These are phyloP conservation scores for Blastocystis hominis DNA, from an alignment of 352 stramenopile genomes.

Conservation along the genomic window DNA sequence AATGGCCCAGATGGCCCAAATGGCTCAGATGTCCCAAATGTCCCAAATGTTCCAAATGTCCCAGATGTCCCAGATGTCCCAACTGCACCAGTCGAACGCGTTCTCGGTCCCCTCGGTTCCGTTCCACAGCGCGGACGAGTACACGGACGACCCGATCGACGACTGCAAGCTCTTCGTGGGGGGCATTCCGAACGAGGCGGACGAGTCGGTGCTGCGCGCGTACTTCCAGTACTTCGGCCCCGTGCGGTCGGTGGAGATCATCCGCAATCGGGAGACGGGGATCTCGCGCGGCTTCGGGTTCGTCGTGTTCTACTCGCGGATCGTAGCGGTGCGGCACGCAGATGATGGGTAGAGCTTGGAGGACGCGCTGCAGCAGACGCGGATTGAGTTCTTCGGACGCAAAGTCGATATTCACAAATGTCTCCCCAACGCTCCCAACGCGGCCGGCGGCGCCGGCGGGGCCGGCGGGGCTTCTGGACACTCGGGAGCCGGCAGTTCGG, in stretches of 20 bases:
- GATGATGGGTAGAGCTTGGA: slow-evolving; percentile 22
- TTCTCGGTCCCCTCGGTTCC: neutral
- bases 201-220: neutral
- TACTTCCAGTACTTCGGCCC: slow-evolving; percentile 52
- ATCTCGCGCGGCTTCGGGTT: slow-evolving; percentile 40
- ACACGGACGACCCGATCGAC: slow-evolving; percentile 20
- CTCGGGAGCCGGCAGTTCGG: too few species aligned
- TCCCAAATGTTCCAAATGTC: neutral
- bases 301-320: slow-evolving; percentile 18
- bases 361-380: neutral
- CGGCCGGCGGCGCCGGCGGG: too few species aligned
- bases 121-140: neutral
- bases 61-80: neutral
- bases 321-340: neutral
- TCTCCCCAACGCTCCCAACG: neutral
- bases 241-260: slow-evolving; percentile 4
- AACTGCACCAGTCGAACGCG: neutral
- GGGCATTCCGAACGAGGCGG: slow-evolving; percentile 14
- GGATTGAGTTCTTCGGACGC: slow-evolving; percentile 32
- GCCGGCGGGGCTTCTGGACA: too few species aligned
- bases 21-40: neutral
- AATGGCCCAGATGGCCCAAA: neutral
- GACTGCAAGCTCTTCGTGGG: slow-evolving; percentile 52
- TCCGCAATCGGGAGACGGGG: slow-evolving; percentile 12
- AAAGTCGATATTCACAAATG: slow-evolving; percentile 45